These are phyloP conservation scores for Lenwebbia sp. DNA, from an alignment of 345 rosid species.

Conservation along the genomic window DNA sequence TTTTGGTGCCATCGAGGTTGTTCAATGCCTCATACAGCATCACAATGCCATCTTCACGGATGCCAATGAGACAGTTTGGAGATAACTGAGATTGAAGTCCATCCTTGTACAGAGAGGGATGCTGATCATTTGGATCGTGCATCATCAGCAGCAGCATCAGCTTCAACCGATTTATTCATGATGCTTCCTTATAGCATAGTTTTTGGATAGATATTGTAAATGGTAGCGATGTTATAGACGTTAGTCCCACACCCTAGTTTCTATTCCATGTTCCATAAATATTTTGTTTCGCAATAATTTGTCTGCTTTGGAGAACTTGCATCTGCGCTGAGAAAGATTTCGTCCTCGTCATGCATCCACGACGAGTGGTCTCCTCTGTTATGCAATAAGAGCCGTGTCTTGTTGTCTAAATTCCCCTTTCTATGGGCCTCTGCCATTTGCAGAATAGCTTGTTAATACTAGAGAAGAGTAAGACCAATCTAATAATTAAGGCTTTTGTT, in stretches of 20 bases:
- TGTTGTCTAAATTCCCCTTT: background rate
- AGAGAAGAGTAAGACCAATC: background rate
- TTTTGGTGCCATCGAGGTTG: conserved; percentile 73
- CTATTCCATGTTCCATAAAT: background rate
- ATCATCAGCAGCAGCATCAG: background rate
- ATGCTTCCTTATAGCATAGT: background rate
- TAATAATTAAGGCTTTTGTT: background rate
- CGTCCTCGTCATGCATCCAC: background rate
- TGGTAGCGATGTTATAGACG: background rate
- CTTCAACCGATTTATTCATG: background rate
- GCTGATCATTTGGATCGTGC: background rate
- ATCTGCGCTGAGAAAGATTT: background rate
- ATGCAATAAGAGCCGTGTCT: background rate
- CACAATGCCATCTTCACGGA: conserved; percentile 85
- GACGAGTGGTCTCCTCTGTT: background rate
- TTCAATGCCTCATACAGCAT: conserved; percentile 78
- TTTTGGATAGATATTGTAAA: background rate
- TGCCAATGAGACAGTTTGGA: conserved; percentile 70
- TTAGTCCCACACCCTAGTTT: background rate
- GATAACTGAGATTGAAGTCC: conserved; percentile 13
- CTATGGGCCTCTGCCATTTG: background rate
- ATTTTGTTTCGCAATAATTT: background rate
- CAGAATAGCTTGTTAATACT: background rate
- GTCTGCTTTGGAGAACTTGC: background rate
- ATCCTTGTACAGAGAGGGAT: background rate